Evolutionary conservation across 352 stramenopile species (phyloP).

Genomic region (Thraustotheca clavata): DNA sequence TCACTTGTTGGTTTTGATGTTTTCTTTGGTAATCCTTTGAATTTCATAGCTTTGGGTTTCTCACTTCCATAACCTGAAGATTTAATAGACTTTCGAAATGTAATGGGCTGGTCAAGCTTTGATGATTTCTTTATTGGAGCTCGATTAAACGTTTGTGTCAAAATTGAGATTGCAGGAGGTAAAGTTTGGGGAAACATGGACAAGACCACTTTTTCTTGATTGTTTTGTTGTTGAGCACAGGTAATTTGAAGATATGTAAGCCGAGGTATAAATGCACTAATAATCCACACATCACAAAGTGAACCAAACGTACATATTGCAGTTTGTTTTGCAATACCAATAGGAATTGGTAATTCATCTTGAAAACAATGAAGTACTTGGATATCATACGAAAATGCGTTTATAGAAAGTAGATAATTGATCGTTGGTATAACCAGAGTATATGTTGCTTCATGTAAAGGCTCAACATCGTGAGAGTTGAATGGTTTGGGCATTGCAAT

Average conservation of each 20-base stretch:
- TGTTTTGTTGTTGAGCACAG: neutral
- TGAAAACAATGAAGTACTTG: conserved; percentile 50
- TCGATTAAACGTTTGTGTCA: neutral
- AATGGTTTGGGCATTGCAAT: neutral
- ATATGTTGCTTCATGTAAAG: conserved; percentile 43
- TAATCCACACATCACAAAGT: conserved; percentile 32
- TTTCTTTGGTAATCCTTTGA: conserved; percentile 1
- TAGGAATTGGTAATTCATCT: conserved; percentile 17
- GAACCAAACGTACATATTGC: conserved; percentile 31
- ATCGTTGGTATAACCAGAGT: conserved; percentile 43
- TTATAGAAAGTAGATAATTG: conserved; percentile 42
- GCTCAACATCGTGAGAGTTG: conserved; percentile 31
- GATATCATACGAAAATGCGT: conserved; percentile 63
- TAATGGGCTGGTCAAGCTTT: conserved; percentile 60
- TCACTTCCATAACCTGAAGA: conserved; percentile 70
- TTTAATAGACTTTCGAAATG: conserved; percentile 67
- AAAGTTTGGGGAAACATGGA: conserved; percentile 14
- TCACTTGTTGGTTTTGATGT: neutral
- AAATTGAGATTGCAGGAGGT: conserved; percentile 1
- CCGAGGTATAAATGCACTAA: conserved; percentile 60
- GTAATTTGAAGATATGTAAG: conserved; percentile 36
- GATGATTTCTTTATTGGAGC: neutral
- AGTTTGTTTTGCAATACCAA: conserved; percentile 49
- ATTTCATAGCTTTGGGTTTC: conserved; percentile 11
- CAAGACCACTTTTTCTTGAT: neutral